A percentile compares a stretch with the other conserved stretches of the same genome.
Conservation (phyloP, 2,329 filamentous ascomycete species). For the Coleophoma eucalyptorum region DNA sequence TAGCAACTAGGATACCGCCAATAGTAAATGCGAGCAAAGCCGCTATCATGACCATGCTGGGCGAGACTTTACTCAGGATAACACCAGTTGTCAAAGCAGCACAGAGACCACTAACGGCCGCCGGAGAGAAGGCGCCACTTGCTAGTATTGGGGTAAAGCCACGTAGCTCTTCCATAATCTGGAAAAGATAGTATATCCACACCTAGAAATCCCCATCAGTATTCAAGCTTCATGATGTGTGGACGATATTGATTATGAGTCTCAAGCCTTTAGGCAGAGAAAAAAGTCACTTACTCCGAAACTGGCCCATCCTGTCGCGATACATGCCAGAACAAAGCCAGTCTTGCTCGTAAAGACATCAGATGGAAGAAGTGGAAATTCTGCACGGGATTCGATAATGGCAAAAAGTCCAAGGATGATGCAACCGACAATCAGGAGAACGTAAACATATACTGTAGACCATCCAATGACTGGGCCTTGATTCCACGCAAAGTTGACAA, state of each 20-base stretch:
- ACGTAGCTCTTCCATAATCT: conserved; percentile 21
- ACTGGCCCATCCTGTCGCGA: conserved; percentile 20
- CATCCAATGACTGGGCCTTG: conserved; percentile 19
- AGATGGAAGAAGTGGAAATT: conserved; percentile 54
- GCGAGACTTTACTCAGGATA: conserved; percentile 25
- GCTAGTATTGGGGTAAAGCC: conserved; percentile 24
- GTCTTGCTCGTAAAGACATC: conserved; percentile 42
- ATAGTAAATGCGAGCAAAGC: conserved; percentile 32
- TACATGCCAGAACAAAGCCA: conserved; percentile 37
- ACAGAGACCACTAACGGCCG: conserved; percentile 23
- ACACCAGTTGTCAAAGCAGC: conserved; percentile 30
- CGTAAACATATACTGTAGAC: conserved; percentile 15
- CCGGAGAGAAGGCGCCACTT: conserved; percentile 23
- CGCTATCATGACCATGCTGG: conserved; percentile 31
- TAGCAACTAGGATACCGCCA: conserved; percentile 35
- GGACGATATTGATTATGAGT: too few species aligned
- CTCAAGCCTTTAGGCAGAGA: too few species aligned
- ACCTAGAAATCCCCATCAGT: background rate
- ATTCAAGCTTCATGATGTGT: background rate
- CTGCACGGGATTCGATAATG: conserved; percentile 20
- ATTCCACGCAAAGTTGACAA: conserved; percentile 55
- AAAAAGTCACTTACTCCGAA: conserved; percentile 17
- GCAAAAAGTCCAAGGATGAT: conserved; percentile 18
- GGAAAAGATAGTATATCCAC: conserved; percentile 23
- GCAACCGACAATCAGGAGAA: conserved; percentile 37